Conservation (phyloP, 140 eudicot genomes). For the Anethum foeniculum region DNA sequence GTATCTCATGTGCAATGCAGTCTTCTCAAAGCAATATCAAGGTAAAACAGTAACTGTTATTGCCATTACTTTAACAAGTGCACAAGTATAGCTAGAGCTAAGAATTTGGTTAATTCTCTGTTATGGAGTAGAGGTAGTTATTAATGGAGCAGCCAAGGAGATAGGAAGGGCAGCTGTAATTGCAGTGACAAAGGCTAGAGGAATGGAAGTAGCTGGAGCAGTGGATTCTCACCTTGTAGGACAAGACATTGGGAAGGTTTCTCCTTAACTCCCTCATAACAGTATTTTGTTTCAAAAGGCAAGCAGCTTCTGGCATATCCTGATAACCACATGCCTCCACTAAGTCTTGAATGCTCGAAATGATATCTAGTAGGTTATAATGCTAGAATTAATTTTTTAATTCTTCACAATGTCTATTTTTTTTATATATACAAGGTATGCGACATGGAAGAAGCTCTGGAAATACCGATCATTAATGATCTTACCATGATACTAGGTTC, state of each 20-base stretch:
- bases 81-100: not conserved
- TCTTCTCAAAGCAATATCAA: constrained; percentile 66
- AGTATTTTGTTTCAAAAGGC: too few species aligned
- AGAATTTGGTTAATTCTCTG: constrained; percentile 3
- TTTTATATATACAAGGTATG: constrained; percentile 32
- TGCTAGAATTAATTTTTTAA: too few species aligned
- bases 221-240: constrained; percentile 61
- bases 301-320: too few species aligned
- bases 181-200: constrained; percentile 1
- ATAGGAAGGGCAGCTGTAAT: constrained; percentile 54
- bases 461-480: constrained; percentile 71
- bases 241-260: constrained; percentile 69
- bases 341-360: too few species aligned
- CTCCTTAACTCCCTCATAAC: not conserved
- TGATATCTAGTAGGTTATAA: too few species aligned
- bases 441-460: constrained; percentile 93
- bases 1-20: constrained; percentile 61
- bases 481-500: constrained; percentile 91
- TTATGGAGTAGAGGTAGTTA: constrained; percentile 44
- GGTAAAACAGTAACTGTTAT: constrained; percentile 23
- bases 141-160: constrained; percentile 86
- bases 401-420: too few species aligned
- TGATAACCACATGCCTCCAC: too few species aligned
- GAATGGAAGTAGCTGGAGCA: constrained; percentile 66
- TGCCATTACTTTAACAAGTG: constrained; percentile 1